Base-by-base conservation (phyloP, 768 basidiomycete genomes). In the Pleurotus ostreatus region DNA sequence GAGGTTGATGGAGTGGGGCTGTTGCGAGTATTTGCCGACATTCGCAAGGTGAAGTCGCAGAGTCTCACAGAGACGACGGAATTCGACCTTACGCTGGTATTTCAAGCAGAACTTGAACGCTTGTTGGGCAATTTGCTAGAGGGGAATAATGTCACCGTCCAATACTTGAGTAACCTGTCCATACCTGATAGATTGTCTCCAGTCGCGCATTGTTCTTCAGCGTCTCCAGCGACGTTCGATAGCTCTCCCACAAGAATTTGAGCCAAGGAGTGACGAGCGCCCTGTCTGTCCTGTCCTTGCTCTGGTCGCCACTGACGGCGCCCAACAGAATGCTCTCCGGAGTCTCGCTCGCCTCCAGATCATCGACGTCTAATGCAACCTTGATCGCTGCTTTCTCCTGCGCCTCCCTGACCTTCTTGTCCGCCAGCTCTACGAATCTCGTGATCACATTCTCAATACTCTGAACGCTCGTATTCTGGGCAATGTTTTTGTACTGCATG, bases 171-270 rank as follows among this genome's bases (percentile, higher is more conserved):
- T 30, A 30, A 7, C 30, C 8, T 7, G 30, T 30, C 30, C 6
- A 55, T 46, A 90, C 93, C 81, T 98, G 96, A 74, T 99, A 99
- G 59, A 98, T 92, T 15, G 77, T 74, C 73, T 99, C 96, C 39
- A 98, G 73, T 15, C 96, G 78, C 15, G 93, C 90, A 66, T 97
- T 98, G 68, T 97, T 96, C 69, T 98, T 96, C 61, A 98, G 79
- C 2, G 94, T 94, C 75, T 98, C 96, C 41, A 99, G 76, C 1
- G 90, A 93, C 16, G 93, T 97, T 56, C 96, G 86, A 68, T 98
- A 98, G 63, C 92, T 92, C 78, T 98, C 96, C 94, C 95, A 98
- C n/a, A 94, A 80, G 71, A 98, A 97, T 68, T 95, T 94, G 67
- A 98, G 88, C 88, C 94, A 97, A 0, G 96, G 96, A 0, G 94